Conservation (phyloP, 768 basidiomycete species). For the Suillus placidus region DNA sequence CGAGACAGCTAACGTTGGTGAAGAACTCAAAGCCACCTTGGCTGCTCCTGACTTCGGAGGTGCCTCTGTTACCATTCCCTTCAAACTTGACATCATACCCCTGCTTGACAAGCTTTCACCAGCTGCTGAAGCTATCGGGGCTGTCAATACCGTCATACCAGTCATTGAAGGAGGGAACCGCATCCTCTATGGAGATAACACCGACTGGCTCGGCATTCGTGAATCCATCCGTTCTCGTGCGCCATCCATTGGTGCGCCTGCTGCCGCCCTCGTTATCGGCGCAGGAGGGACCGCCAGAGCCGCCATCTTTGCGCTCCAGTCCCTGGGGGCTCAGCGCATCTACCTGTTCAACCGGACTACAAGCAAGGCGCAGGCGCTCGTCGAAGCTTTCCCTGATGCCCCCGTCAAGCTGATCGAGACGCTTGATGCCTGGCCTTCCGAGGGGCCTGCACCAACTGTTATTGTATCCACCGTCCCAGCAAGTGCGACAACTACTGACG, state of each 20-base stretch:
- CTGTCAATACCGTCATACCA: slow-evolving; percentile 91
- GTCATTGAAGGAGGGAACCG: slow-evolving; percentile 37
- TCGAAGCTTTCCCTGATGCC: slow-evolving; percentile 64
- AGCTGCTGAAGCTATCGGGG: slow-evolving; percentile 85
- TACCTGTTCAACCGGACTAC: slow-evolving; percentile 89
- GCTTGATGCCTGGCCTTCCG: slow-evolving; percentile 55
- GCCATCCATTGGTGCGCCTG: slow-evolving; percentile 33
- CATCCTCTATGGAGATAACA: slow-evolving; percentile 88
- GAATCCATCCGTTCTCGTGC: slow-evolving; percentile 52
- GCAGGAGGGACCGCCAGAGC: slow-evolving; percentile 95
- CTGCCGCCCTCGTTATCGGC: slow-evolving; percentile 82
- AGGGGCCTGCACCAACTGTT: slow-evolving; percentile 57
- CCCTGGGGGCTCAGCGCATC: slow-evolving; percentile 66
- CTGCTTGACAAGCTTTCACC: slow-evolving; percentile 78
- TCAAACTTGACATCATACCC: slow-evolving; percentile 89
- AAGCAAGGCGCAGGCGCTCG: slow-evolving; percentile 71
- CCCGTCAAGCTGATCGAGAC: slow-evolving; percentile 61
- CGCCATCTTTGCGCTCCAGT: slow-evolving; percentile 85
- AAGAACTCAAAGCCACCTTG: slow-evolving; percentile 66
- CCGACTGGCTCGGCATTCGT: slow-evolving; percentile 91
- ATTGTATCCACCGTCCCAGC: slow-evolving; percentile 92
- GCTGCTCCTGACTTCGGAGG: slow-evolving; percentile 81
- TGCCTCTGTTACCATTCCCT: slow-evolving; percentile 95
- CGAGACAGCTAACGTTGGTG: slow-evolving; percentile 69
- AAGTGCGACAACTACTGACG: slow-evolving; percentile 50